Conservation (phyloP, 331 rosid species). For the Acacia pycnantha region DNA sequence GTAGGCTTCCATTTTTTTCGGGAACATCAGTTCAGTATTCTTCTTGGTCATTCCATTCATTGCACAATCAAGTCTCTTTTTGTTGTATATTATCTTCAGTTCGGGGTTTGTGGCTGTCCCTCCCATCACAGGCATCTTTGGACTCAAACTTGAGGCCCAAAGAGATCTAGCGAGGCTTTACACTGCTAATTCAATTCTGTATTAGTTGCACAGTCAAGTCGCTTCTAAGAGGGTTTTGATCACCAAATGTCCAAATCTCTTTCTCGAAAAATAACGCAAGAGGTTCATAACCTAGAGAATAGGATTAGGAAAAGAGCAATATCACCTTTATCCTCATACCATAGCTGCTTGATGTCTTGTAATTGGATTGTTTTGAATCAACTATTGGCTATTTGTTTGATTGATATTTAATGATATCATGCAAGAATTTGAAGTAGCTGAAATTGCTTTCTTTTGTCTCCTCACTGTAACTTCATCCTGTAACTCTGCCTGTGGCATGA, state of each 20-base stretch:
- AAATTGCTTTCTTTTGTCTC: background rate
- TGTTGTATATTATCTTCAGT: background rate
- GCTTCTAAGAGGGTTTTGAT: constrained; percentile 35
- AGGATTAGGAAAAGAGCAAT: background rate
- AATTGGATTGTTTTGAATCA: background rate
- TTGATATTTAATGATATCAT: constrained; percentile 14
- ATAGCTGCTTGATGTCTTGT: constrained; percentile 1
- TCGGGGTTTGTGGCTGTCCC: too few relatives aligned
- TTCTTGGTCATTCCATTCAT: constrained; percentile 49
- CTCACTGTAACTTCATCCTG: background rate
- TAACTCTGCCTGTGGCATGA: background rate
- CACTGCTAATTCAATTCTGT: rapidly evolving
- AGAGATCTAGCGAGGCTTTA: too few relatives aligned
- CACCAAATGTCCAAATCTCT: background rate
- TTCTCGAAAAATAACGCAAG: background rate
- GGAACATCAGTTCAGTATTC: constrained; percentile 23
- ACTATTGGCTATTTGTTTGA: background rate
- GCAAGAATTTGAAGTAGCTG: constrained; percentile 4
- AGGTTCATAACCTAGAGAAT: background rate
- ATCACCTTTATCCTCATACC: background rate
- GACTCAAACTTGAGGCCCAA: too few relatives aligned
- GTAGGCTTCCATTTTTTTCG: constrained; percentile 1
- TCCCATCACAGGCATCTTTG: too few relatives aligned
- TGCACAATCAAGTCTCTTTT: constrained; percentile 28
- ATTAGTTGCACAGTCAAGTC: constrained; percentile 5